phyloP scores from a whole-genome alignment of 768 basidiomycete genomes.

The Leucosporidium creatinivorum region DNA sequence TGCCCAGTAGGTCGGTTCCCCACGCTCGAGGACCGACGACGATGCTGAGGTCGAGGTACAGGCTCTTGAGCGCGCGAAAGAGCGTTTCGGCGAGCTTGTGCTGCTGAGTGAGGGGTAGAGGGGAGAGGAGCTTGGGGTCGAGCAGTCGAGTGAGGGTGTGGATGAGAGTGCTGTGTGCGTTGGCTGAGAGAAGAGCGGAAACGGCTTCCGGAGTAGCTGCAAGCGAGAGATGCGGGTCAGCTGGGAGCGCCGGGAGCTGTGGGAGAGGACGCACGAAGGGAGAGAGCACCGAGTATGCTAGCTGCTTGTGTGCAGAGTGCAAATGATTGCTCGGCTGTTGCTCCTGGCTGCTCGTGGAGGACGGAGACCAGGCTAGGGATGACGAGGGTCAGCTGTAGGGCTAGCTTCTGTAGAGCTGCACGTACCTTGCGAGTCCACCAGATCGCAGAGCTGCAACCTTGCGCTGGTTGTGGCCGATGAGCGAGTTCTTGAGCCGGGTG shows the following conservation, averaged over 20 bases:
- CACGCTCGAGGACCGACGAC: conserved; percentile 20
- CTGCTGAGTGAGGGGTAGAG: background rate
- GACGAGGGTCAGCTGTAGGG: background rate
- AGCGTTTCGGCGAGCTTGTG: conserved; percentile 15
- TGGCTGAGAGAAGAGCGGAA: background rate
- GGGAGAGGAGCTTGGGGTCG: background rate
- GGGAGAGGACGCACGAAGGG: conserved; percentile 8
- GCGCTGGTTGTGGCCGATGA: background rate
- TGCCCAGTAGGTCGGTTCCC: conserved; percentile 16
- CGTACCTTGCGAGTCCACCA: background rate
- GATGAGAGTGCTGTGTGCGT: conserved; percentile 6
- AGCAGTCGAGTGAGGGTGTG: background rate
- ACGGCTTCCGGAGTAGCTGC: conserved; percentile 20
- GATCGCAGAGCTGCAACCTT: background rate
- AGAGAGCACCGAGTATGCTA: conserved; percentile 12
- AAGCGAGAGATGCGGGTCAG: background rate
- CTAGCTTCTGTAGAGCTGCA: background rate
- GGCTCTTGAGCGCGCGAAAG: conserved; percentile 21
- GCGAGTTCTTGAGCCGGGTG: background rate
- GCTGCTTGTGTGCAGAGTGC: conserved; percentile 8
- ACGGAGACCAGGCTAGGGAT: conserved; percentile 9
- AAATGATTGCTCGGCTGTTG: background rate
- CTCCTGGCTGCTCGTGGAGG: background rate
- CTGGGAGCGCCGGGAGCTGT: background rate
- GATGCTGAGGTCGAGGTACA: conserved; percentile 18